These are phyloP conservation scores for Eimeria acervulina DNA, from an alignment of 169 alveolate species.

Conservation along the genomic window DNA sequence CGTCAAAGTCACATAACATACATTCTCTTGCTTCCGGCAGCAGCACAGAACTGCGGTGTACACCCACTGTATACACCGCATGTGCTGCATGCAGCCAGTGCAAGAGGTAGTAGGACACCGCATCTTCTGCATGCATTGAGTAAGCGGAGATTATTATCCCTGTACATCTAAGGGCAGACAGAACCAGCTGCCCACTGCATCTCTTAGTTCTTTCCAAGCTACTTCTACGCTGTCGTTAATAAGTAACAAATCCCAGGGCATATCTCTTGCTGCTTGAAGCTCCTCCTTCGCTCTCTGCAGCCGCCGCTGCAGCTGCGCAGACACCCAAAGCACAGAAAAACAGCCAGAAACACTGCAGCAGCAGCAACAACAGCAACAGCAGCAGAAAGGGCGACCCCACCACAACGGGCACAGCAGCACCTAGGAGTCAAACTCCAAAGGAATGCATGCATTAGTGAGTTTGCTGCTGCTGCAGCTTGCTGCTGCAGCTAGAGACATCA, in stretches of 20 bases:
- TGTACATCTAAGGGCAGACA: background rate
- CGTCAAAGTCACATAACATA: no score
- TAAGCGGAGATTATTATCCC: background rate
- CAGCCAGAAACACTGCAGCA: background rate
- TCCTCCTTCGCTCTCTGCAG: conserved; percentile 8
- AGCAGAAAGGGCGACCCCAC: no score
- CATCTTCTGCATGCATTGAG: background rate
- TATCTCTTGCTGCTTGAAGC: background rate
- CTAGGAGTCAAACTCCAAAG: no score
- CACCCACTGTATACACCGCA: background rate
- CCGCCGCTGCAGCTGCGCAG: conserved; percentile 40
- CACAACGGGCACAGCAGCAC: no score
- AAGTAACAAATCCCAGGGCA: conserved; percentile 27
- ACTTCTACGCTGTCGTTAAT: background rate
- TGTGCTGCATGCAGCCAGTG: no score
- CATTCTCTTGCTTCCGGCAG: no score
- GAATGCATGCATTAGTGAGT: no score
- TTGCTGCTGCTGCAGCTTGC: no score
- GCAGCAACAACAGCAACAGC: background rate
- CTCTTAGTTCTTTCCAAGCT: conserved; percentile 28
- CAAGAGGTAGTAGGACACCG: no score
- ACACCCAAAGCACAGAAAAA: background rate
- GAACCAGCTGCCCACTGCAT: conserved; percentile 14
- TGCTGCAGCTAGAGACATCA: no score
- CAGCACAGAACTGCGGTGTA: background rate